Percentiles rank a stretch among this genome's conserved stretches.
phyloP scores from a whole-genome alignment of 768 basidiomycete genomes.

The Podaxis carcinomalis region DNA sequence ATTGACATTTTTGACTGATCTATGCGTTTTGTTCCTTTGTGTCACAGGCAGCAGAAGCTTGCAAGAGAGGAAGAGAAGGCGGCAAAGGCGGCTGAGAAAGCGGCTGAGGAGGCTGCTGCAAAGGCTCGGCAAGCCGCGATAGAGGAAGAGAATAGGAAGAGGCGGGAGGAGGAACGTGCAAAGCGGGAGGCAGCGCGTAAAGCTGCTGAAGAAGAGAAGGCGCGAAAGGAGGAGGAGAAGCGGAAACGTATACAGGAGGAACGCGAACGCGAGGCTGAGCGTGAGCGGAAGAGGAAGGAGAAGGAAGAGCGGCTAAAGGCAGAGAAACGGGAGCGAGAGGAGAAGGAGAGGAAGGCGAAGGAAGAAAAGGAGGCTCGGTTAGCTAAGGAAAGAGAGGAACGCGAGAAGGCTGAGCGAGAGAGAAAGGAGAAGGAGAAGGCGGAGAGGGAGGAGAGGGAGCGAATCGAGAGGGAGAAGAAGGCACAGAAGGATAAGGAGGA shows the following conservation, averaged over 20 bases:
- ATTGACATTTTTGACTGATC: neutral
- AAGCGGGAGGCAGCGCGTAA: constrained; percentile 74
- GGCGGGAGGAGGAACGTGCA: constrained; percentile 82
- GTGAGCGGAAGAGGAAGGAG: constrained; percentile 70
- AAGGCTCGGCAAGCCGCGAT: constrained; percentile 73
- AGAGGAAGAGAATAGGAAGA: constrained; percentile 79
- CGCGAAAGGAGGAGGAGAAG: constrained; percentile 79
- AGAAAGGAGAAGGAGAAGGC: constrained; percentile 24
- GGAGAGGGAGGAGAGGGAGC: constrained; percentile 26
- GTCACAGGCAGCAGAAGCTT: constrained; percentile 79
- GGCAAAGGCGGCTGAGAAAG: constrained; percentile 76
- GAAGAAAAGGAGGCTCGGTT: constrained; percentile 35
- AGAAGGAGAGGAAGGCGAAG: constrained; percentile 40
- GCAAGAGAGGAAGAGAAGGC: constrained; percentile 92
- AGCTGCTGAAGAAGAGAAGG: constrained; percentile 78
- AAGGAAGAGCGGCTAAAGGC: constrained; percentile 67
- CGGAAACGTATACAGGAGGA: constrained; percentile 75
- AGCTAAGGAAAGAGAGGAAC: constrained; percentile 27
- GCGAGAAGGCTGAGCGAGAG: constrained; percentile 34
- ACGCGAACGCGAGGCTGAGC: constrained; percentile 73
- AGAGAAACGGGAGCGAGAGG: constrained; percentile 62
- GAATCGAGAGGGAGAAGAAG: constrained; percentile 26
- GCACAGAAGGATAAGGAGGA: constrained; percentile 23
- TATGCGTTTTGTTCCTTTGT: constrained; percentile 5
- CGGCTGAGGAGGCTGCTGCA: constrained; percentile 76